A percentile compares a stretch with the other conserved stretches of the same genome.
phyloP scores from a whole-genome alignment of 2,329 filamentous ascomycete species.

The Fusarium albidum region DNA sequence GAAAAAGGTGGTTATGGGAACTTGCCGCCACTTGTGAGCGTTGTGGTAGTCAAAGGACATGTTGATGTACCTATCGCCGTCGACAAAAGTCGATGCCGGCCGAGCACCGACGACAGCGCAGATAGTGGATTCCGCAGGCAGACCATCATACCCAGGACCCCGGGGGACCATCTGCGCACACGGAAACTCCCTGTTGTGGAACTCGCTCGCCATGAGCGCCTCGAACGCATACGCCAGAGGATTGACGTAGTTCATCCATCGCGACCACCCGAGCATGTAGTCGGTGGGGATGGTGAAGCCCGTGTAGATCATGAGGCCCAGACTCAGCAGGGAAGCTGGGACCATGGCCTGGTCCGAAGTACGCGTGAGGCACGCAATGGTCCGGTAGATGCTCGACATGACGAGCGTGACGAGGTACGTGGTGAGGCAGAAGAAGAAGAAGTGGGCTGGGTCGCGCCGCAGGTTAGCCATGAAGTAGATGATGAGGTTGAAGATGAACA shows the following conservation, averaged over 20 bases:
- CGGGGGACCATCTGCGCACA: constrained; percentile 62
- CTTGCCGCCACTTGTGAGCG: constrained; percentile 61
- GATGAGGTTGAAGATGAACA: constrained; percentile 50
- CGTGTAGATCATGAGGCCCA: constrained; percentile 62
- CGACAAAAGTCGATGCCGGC: constrained; percentile 61
- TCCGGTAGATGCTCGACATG: constrained; percentile 44
- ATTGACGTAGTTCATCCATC: constrained; percentile 73
- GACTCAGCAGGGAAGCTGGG: constrained; percentile 59
- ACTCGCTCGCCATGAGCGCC: constrained; percentile 39
- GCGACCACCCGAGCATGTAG: constrained; percentile 42
- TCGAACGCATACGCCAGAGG: constrained; percentile 64
- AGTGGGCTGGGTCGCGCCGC: constrained; percentile 62
- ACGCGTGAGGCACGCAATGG: constrained; percentile 40
- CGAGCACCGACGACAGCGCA: constrained; percentile 64
- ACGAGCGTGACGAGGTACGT: constrained; percentile 46
- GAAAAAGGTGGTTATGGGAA: accelerated
- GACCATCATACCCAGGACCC: constrained; percentile 43
- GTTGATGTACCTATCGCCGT: constrained; percentile 67
- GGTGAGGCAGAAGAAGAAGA: constrained; percentile 57
- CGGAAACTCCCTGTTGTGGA: constrained; percentile 59
- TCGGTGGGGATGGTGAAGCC: constrained; percentile 38
- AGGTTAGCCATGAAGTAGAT: constrained; percentile 74
- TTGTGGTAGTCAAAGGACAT: constrained; percentile 64
- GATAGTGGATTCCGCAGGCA: constrained; percentile 55
- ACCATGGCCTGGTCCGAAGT: constrained; percentile 51